Evolutionary conservation across 805 yeast genomes (phyloP).

Genomic region (Lipomyces sp.): DNA sequence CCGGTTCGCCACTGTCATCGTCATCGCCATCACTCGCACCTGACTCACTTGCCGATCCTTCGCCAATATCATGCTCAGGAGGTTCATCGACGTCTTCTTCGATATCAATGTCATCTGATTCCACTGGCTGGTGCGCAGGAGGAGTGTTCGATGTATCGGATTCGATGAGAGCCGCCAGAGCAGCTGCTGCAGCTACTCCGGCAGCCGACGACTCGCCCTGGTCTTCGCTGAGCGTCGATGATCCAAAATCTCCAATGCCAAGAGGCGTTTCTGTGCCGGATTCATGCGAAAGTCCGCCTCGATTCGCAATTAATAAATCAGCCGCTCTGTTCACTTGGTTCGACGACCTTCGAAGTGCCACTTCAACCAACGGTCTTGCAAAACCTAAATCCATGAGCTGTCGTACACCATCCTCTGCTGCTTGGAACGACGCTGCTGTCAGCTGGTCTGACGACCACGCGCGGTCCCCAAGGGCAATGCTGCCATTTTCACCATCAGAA

Average conservation of each 20-base stretch:
- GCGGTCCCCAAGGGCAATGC: conserved; percentile 8
- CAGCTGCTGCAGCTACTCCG: not conserved
- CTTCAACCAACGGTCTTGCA: conserved; percentile 22
- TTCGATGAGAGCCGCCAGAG: not conserved
- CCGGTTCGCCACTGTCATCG: not conserved
- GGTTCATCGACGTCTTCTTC: not conserved
- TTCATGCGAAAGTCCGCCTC: not conserved
- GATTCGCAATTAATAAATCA: conserved; percentile 3
- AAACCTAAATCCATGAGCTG: conserved; percentile 38
- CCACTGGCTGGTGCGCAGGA: not conserved
- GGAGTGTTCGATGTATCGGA: not conserved
- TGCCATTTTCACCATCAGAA: conserved; percentile 32
- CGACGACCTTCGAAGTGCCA: conserved; percentile 5
- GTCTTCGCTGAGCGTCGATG: not conserved
- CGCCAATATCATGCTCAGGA: not conserved
- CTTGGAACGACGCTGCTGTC: conserved; percentile 27
- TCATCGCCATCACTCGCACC: not conserved
- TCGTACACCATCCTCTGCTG: conserved; percentile 40
- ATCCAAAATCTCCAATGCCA: not conserved
- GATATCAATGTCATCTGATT: not conserved
- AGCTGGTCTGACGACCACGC: conserved; percentile 29
- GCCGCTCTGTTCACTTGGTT: conserved; percentile 8
- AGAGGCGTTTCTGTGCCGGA: not conserved
- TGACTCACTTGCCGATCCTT: not conserved
- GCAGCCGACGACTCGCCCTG: not conserved